Evolutionary conservation across 441 rosid genomes (phyloP).

Genomic region (Syzygium syzygioides): DNA sequence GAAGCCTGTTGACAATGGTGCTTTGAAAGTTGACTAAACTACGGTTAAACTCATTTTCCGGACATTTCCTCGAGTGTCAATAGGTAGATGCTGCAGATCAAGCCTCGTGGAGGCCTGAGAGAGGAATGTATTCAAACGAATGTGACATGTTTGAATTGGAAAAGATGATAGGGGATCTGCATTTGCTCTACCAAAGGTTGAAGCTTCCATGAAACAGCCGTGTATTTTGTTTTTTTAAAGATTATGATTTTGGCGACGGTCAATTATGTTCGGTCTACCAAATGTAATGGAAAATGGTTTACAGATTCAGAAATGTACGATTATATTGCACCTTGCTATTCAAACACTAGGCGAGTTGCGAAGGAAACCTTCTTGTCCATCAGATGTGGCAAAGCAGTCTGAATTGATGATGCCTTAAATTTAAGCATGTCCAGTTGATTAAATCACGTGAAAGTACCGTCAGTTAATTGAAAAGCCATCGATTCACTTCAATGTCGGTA

Average conservation of each 20-base stretch:
- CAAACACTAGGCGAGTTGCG: background rate
- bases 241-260: background rate
- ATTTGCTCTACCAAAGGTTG: background rate
- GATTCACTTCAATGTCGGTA: background rate
- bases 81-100: conserved; percentile 9
- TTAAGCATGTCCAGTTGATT: background rate
- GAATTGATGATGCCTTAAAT: background rate
- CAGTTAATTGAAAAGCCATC: background rate
- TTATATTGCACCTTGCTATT: background rate
- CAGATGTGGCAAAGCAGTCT: background rate
- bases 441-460: background rate
- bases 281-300: background rate
- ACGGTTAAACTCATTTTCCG: background rate
- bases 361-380: background rate
- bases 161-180: background rate
- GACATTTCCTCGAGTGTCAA: conserved; percentile 2
- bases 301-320: background rate
- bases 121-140: background rate
- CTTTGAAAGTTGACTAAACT: background rate
- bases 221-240: background rate
- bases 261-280: background rate
- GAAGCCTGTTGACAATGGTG: conserved; percentile 32
- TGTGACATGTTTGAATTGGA: background rate
- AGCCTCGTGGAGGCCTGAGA: background rate
- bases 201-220: background rate